A percentile compares a stretch with the other conserved stretches of the same genome.
Evolutionary conservation across 176 grass and related monocot genomes (phyloP).

Genomic region (Eragrostis nindensis): DNA sequence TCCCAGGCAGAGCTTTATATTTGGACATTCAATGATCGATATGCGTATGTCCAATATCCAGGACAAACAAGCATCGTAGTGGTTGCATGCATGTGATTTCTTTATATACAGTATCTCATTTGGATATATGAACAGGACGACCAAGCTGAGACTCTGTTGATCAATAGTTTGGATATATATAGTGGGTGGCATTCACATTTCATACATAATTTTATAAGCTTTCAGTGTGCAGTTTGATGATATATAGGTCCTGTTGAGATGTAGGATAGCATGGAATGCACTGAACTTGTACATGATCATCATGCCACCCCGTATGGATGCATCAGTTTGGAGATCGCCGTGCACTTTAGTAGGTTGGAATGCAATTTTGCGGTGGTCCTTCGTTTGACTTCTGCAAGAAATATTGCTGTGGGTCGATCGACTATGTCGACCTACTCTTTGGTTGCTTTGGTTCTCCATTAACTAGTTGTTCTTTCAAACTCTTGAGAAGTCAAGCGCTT

Average conservation of each 20-base stretch:
- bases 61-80: neutral
- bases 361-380: neutral
- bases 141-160: neutral
- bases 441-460: neutral
- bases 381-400: neutral
- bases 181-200: neutral
- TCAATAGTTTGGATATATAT: neutral
- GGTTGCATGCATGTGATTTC: neutral
- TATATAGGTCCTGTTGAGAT: neutral
- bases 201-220: neutral
- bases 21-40: slow-evolving; percentile 10
- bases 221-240: neutral
- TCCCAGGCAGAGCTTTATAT: slow-evolving; percentile 16
- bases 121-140: slow-evolving; percentile 5
- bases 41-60: neutral
- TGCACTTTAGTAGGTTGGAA: neutral
- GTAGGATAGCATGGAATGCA: neutral
- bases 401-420: slow-evolving; percentile 4
- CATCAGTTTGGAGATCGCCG: neutral
- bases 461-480: neutral
- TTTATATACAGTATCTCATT: neutral
- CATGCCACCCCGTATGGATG: neutral
- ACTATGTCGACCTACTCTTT: neutral
- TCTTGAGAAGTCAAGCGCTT: neutral
- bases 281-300: neutral